Base-by-base conservation (phyloP, 139 green algal genomes). In the Monoraphidium neglectum region DNA sequence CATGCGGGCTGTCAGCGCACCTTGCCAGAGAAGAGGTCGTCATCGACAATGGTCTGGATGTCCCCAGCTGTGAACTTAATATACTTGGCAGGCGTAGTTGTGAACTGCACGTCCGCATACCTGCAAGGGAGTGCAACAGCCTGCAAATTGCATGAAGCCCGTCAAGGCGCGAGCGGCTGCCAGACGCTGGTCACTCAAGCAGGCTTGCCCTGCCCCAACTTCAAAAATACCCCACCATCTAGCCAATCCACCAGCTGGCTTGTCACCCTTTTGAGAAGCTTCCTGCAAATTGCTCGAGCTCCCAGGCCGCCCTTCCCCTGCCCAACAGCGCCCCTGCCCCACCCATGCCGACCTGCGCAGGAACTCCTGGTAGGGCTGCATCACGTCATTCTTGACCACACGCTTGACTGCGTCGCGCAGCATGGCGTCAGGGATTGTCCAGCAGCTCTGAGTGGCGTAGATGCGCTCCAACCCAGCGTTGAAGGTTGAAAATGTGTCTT, bases 361-460 rank as follows among this genome's bases (percentile, higher is more conserved):
- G 70, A 86, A 86, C 40, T 64, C 18, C 71, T 82, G 35, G 59
- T 83, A 86, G 1, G 81, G 57, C 4, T 47, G 70, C 38, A 86
- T 10, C 30, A 86, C 30, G 65, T 86, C 81, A 56, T 85, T 73
- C 38, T 84, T 82, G 47, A 88, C 78, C 23, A 84, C 75, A 4
- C 72, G 53, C 47, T 78, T 69, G 28, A 89, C 80, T 15, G 80
- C 74, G 23, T 21, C 40, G 37, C 75, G 67, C 32, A 89, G 80
- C 65, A 73, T 68, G 6, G 65, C n/a, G 68, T 89, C 84, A 8
- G 84, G 84, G 18, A 89, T 83, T 35, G 67, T 83, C 84, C 84
- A 89, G 1, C 56, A 64, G 51, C 57, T 80, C 71, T 86, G 81
- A 24, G 64, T 32, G 2, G 65, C 68, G 66, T 80, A 86, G 54